Evolutionary conservation across 139 green algal genomes (phyloP).

Genomic region (Chlorella sp.): DNA sequence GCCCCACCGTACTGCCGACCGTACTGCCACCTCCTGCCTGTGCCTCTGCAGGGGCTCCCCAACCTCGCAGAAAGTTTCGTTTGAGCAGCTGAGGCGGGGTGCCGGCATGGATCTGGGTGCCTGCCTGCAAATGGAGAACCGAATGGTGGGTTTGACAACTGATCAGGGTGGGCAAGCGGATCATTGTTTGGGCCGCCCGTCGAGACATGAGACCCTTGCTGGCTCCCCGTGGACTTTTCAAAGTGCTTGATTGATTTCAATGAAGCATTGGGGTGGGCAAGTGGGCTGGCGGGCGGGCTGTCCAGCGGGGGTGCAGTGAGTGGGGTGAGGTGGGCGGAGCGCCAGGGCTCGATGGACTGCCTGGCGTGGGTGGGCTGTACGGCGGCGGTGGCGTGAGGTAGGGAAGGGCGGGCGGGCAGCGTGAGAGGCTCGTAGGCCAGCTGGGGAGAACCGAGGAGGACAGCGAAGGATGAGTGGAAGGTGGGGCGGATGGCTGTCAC

Average conservation of each 20-base stretch:
- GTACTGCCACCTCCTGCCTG: background rate
- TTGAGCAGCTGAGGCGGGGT: constrained; percentile 50
- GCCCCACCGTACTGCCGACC: too few species aligned
- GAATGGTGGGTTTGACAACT: constrained; percentile 44
- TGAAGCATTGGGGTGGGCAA: too few species aligned
- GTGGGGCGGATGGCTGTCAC: background rate
- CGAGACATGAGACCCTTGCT: too few species aligned
- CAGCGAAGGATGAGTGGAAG: background rate
- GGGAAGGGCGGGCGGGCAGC: too few species aligned
- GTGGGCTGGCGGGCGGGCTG: too few species aligned
- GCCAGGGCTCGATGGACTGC: too few species aligned
- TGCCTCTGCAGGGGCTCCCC: constrained; percentile 40
- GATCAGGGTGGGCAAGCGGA: background rate
- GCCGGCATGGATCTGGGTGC: constrained; percentile 48
- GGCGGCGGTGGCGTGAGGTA: constrained; percentile 52
- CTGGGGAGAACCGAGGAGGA: background rate
- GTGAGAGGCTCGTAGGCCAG: too few species aligned
- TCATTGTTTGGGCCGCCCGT: too few species aligned
- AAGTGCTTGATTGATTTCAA: too few species aligned
- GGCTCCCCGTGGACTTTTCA: too few species aligned
- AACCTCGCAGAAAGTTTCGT: constrained; percentile 51
- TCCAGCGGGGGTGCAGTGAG: too few species aligned
- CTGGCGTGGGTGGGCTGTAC: background rate
- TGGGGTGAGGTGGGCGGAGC: too few species aligned
- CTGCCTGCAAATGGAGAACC: constrained; percentile 74